Evolutionary conservation across 176 grass and related monocot genomes (phyloP).

Genomic region (Oryza glumipatula): DNA sequence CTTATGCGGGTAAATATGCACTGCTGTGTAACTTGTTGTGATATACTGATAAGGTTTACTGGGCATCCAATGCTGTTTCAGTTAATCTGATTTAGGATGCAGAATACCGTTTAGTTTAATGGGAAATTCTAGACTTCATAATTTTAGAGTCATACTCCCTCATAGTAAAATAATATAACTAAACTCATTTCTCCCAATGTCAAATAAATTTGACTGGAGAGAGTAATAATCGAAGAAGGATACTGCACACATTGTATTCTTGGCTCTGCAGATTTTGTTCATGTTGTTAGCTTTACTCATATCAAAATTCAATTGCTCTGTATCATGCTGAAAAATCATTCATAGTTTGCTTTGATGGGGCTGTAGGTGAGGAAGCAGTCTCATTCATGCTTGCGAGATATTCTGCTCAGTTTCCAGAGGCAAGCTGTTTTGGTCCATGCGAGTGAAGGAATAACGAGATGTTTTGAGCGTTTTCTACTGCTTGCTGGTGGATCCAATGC

Average conservation of each 20-base stretch:
- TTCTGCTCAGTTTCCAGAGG: conserved; percentile 75
- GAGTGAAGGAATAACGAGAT: conserved; percentile 62
- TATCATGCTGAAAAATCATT: background rate
- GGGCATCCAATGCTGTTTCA: background rate
- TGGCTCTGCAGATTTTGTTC: background rate
- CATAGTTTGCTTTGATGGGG: conserved; percentile 10
- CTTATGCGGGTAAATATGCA: background rate
- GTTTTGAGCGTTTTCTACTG: conserved; percentile 82
- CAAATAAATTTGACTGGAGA: no score
- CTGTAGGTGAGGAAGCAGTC: conserved; percentile 80
- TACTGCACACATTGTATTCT: background rate
- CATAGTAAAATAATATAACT: no score
- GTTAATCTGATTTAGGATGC: background rate
- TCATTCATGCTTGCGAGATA: conserved; percentile 62
- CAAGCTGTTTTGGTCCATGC: conserved; percentile 62
- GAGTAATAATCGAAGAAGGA: background rate
- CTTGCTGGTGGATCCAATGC: conserved; percentile 82
- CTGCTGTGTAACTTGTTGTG: background rate
- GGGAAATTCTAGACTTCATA: background rate
- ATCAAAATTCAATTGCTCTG: background rate
- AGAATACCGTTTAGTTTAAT: background rate
- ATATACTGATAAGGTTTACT: background rate
- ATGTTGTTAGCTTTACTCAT: background rate
- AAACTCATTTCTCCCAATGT: no score
- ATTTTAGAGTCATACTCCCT: background rate